These are phyloP conservation scores for Megacollybia marginata DNA, from an alignment of 768 basidiomycete genomes.

Conservation along the genomic window DNA sequence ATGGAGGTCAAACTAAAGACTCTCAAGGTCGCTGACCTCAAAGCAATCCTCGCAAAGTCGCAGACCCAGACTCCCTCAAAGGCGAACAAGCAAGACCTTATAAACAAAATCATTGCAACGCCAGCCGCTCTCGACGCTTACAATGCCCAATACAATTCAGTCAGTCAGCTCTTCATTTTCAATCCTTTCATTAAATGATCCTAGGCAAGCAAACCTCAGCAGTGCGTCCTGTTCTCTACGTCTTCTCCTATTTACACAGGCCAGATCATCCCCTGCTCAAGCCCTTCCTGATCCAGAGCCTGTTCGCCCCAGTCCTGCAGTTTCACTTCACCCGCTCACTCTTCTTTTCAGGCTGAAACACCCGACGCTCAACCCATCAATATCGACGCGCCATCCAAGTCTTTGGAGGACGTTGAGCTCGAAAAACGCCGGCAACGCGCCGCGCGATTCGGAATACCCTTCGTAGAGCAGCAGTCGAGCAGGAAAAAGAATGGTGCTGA, in stretches of 20 bases:
- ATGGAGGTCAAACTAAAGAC: slow-evolving; percentile 31
- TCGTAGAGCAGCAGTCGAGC: slow-evolving; percentile 34
- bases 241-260: background rate
- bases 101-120: slow-evolving; percentile 50
- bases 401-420: slow-evolving; percentile 31
- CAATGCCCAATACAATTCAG: slow-evolving; percentile 30
- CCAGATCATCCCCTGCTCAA: no score
- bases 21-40: slow-evolving; percentile 69
- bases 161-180: slow-evolving; percentile 22
- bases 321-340: background rate
- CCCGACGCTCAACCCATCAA: background rate
- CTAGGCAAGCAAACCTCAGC: slow-evolving; percentile 12
- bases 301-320: background rate
- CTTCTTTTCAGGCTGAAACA: background rate
- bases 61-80: slow-evolving; percentile 32
- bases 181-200: slow-evolving; percentile 3
- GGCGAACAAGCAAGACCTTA: slow-evolving; percentile 61
- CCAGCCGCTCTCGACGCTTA: slow-evolving; percentile 44
- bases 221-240: slow-evolving; percentile 10
- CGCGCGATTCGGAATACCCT: slow-evolving; percentile 63
- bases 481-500: slow-evolving; percentile 9
- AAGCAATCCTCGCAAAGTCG: slow-evolving; percentile 38
- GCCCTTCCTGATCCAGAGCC: background rate
- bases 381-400: slow-evolving; percentile 1
- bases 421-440: slow-evolving; percentile 57